A percentile compares a stretch with the other conserved stretches of the same genome.
Evolutionary conservation across 768 basidiomycete species (phyloP).

Genomic region (Fomitopsis serialis): DNA sequence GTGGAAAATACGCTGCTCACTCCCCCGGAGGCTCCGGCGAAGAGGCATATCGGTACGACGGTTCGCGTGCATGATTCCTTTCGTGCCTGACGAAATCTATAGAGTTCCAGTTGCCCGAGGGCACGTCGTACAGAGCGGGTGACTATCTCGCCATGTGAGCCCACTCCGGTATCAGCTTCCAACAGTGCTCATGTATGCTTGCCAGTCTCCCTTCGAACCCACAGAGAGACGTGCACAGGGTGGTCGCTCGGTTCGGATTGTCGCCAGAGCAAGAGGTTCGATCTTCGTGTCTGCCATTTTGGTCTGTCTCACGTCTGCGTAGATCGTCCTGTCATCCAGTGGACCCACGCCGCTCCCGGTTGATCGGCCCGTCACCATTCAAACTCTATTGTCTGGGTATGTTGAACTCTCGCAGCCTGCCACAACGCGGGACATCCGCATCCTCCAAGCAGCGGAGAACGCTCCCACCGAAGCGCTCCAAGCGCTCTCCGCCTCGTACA

Average conservation of each 20-base stretch:
- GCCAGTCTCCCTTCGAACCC: slow-evolving; percentile 38
- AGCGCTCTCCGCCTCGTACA: slow-evolving; percentile 26
- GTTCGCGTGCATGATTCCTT: not conserved
- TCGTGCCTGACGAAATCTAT: not conserved
- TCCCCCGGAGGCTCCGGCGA: slow-evolving; percentile 30
- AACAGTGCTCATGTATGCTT: not conserved
- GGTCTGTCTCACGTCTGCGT: not conserved
- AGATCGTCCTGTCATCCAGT: slow-evolving; percentile 33
- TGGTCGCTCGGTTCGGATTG: slow-evolving; percentile 31
- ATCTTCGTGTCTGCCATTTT: not conserved
- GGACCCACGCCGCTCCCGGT: slow-evolving; percentile 37
- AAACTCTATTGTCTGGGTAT: slow-evolving; percentile 36
- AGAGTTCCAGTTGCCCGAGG: slow-evolving; percentile 38
- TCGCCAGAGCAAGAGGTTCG: slow-evolving; percentile 35
- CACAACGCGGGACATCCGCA: slow-evolving; percentile 35
- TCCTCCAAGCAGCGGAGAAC: slow-evolving; percentile 23
- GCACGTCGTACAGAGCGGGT: slow-evolving; percentile 34
- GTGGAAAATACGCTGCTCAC: slow-evolving; percentile 36
- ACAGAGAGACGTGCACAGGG: slow-evolving; percentile 31
- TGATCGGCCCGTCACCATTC: slow-evolving; percentile 31
- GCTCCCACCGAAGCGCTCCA: slow-evolving; percentile 22
- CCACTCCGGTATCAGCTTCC: not conserved
- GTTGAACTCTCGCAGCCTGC: slow-evolving; percentile 45
- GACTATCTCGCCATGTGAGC: slow-evolving; percentile 43
- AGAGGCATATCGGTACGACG: slow-evolving; percentile 37